Base-by-base conservation (phyloP, 805 yeast genomes). In the Pichia thaimueangensis region DNA sequence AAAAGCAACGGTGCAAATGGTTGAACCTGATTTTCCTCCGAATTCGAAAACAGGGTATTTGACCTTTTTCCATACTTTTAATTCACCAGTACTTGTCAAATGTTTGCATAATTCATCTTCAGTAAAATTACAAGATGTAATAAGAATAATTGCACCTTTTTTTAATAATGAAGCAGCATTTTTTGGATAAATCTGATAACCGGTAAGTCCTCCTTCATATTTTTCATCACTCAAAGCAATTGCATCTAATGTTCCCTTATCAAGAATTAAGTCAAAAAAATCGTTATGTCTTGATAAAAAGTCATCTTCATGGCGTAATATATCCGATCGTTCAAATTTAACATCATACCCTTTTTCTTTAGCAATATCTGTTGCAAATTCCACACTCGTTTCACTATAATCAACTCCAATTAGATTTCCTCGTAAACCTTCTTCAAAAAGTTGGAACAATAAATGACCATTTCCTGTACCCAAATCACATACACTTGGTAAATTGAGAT, bases 181-280 rank as follows among this genome's bases (percentile, higher is more conserved):
- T 0, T 51, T 49, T 0, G 88, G 78, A 54, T 93, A 91, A 13
- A 76, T 65, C 22, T 81, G 78, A 44, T 74, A 65, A 3, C 76
- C 72, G 7, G 67, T 70, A 11, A 63, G 64, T 8, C 63, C 70
- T 42, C 70, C 70, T 15, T 65, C 70, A 45, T 74, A 74, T 17
- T 62, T 70, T 2, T 67, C 51, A 19, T 82, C 82, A 59, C 86
- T 86, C 35, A 93, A 70, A 0, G 96, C 97, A 47, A 93, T 91
- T 5, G 99, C 99, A 64, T 93, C 99, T 19, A 93, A 65, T 0
- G 99, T 93, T 8, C 99, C 99, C 60, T 93, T 93, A 63, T 93
- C 99, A 15, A 88, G 65, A 2, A 91, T 75, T 8, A 93, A 60
- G 56, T 89, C 95, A 62, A 76, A 88, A 19, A 65, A 55, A 4